Evolutionary conservation across 768 basidiomycete species (phyloP).

Genomic region (Cystobasidium onofrii): DNA sequence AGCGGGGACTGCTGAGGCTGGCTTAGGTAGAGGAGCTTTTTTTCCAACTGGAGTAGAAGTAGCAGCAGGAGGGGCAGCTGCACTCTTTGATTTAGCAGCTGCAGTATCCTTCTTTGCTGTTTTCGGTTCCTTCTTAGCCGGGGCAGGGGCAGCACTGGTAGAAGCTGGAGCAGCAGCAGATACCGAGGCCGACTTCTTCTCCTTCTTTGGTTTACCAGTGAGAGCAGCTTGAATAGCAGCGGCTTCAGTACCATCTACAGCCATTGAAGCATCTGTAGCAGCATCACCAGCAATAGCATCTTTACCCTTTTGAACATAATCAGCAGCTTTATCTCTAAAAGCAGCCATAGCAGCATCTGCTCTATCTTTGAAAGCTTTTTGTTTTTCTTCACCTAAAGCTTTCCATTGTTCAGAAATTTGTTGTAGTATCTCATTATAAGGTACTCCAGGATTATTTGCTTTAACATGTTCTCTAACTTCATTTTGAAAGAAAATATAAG

Average conservation of each 20-base stretch:
- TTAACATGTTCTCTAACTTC: constrained; percentile 69
- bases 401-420: constrained; percentile 70
- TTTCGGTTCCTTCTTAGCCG: background rate
- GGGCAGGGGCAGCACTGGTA: background rate
- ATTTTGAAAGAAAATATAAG: constrained; percentile 92
- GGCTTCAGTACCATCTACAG: background rate
- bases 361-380: constrained; percentile 35
- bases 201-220: constrained; percentile 15
- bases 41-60: background rate
- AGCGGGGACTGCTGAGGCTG: background rate
- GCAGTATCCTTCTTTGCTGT: background rate
- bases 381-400: constrained; percentile 52
- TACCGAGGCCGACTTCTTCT: background rate
- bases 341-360: constrained; percentile 33
- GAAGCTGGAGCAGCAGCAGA: background rate
- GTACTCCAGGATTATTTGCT: constrained; percentile 56
- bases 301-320: constrained; percentile 35
- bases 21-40: background rate
- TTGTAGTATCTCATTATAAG: constrained; percentile 63
- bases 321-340: constrained; percentile 31
- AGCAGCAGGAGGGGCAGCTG: background rate
- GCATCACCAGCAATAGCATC: constrained; percentile 10
- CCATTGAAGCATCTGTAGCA: background rate
- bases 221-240: constrained; percentile 4
- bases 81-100: too few relatives aligned